These are phyloP conservation scores for Vigna trinervia DNA, from an alignment of 306 rosid genomes.

Conservation along the genomic window DNA sequence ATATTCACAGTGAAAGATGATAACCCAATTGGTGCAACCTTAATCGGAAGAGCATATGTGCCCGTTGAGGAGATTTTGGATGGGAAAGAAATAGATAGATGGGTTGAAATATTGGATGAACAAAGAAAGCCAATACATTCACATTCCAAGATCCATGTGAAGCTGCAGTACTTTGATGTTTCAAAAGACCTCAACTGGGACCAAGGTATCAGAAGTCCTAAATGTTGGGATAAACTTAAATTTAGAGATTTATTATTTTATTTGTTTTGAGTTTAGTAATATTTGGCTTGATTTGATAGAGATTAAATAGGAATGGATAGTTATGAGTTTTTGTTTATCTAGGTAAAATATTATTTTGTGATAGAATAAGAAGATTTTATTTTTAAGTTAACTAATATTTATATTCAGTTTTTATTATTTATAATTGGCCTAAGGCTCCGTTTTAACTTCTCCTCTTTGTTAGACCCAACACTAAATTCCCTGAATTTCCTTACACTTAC, in stretches of 20 bases:
- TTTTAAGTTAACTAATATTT: no score
- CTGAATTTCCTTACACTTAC: conserved; percentile 69
- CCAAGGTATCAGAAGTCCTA: conserved; percentile 58
- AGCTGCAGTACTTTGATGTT: conserved; percentile 60
- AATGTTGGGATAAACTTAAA: no score
- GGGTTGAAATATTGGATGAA: conserved; percentile 58
- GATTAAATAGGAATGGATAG: no score
- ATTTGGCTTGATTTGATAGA: no score
- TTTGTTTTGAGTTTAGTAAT: no score
- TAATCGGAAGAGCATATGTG: conserved; percentile 72
- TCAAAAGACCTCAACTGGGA: conserved; percentile 58
- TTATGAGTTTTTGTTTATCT: no score
- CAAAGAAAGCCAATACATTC: conserved; percentile 54
- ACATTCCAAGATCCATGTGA: conserved; percentile 64
- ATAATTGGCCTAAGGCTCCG: no score
- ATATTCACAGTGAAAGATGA: conserved; percentile 70
- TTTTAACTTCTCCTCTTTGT: no score
- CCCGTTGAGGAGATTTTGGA: conserved; percentile 53
- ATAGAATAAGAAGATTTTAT: no score
- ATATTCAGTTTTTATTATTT: no score
- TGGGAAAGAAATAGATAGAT: conserved; percentile 60
- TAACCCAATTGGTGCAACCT: conserved; percentile 64
- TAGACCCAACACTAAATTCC: conserved; percentile 36
- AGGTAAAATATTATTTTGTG: no score
- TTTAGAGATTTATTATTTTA: no score